Conservation (phyloP, 2,329 filamentous ascomycete genomes). For the Elsinoe ampelina region DNA sequence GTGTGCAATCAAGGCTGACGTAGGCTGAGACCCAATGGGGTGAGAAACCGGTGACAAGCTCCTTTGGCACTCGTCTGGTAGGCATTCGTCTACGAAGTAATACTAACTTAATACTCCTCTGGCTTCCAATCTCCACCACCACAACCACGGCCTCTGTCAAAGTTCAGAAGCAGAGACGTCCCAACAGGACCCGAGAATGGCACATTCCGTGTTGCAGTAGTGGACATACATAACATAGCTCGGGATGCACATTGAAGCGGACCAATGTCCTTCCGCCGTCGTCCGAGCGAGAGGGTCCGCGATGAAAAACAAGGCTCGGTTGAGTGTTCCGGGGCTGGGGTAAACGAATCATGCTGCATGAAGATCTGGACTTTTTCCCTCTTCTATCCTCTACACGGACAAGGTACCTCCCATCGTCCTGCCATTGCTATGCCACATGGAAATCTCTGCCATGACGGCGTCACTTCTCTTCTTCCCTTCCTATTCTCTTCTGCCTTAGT, state of each 20-base stretch:
- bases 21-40: conserved; percentile 1
- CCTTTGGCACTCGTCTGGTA: too few relatives aligned
- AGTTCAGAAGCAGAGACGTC: too few relatives aligned
- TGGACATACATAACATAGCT: too few relatives aligned
- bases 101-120: too few relatives aligned
- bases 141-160: too few relatives aligned
- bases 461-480: not conserved
- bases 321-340: not conserved
- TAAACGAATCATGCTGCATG: not conserved
- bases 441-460: not conserved
- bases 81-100: too few relatives aligned
- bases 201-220: too few relatives aligned
- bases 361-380: not conserved
- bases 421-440: not conserved
- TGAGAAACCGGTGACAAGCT: not conserved
- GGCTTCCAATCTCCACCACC: too few relatives aligned
- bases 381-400: not conserved
- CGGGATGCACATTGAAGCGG: too few relatives aligned
- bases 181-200: too few relatives aligned
- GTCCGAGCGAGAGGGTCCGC: not conserved
- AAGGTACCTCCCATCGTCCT: not conserved
- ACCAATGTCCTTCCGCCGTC: too few relatives aligned
- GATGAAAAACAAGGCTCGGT: not conserved
- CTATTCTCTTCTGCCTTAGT: not conserved
- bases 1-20: not conserved